Conservation (phyloP, 352 stramenopile species). For the Pythium vanterpoolii region DNA sequence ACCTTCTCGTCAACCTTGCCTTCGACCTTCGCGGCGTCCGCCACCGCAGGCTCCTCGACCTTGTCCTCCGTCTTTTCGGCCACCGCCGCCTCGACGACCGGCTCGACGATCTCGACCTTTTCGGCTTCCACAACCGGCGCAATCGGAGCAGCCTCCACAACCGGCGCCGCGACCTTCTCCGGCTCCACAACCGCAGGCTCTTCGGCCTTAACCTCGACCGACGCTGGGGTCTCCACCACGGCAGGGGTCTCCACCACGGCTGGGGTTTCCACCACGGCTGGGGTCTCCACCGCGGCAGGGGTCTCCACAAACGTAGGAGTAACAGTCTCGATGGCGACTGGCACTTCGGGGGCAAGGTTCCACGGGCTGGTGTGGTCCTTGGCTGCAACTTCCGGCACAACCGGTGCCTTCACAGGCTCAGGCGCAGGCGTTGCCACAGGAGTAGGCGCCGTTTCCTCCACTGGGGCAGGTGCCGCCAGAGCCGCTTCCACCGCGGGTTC, state of each 20-base stretch:
- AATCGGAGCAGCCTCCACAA: constrained; percentile 4
- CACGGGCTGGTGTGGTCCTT: too few species aligned
- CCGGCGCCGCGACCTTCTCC: not conserved
- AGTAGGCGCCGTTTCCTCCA: constrained; percentile 6
- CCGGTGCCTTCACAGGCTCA: not conserved
- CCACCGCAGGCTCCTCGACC: not conserved
- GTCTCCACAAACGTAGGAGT: not conserved
- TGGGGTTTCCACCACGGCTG: not conserved
- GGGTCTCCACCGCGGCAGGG: not conserved
- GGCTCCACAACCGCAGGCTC: not conserved
- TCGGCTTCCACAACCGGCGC: constrained; percentile 19
- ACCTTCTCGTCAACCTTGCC: constrained; percentile 8
- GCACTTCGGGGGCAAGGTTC: not conserved
- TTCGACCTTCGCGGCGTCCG: constrained; percentile 21
- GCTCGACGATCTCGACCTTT: not conserved
- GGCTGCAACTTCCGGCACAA: constrained; percentile 2
- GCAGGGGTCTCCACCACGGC: constrained; percentile 4
- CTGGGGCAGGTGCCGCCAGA: not conserved
- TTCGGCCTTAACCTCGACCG: constrained; percentile 2
- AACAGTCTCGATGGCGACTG: not conserved
- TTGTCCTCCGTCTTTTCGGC: not conserved
- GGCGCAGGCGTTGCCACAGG: not conserved
- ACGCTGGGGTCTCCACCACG: constrained; percentile 6
- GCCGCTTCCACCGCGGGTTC: not conserved
- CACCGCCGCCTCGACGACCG: not conserved